Evolutionary conservation across 1,284 basidiomycete species (phyloP), one percentile per base, ranked within the genome.

Genomic region (Tilletia walkeri): DNA sequence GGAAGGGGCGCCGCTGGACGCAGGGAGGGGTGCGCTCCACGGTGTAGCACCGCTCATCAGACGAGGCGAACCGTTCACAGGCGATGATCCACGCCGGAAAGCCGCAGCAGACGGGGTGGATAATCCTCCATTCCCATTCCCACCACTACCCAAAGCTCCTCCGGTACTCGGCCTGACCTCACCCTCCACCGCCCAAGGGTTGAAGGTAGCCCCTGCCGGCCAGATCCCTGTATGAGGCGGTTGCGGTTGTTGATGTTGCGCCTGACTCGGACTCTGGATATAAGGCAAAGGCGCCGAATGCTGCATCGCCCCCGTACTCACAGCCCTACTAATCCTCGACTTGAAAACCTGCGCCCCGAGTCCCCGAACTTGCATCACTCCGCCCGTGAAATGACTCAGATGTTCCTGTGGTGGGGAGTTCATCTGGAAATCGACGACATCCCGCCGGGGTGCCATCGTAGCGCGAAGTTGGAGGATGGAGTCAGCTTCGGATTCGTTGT

Each of bases 381-480:
- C 38, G 41, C 20, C 72, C 6, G 48, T 68, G 38, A 68, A 66
- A 50, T 80, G 78, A 47, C 74, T 72, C 1, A 80, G 70, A 65
- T 80, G 78, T 70, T 80, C 78, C 20, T 73, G 69, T 16, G 79
- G 78, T 3, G 79, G 71, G 0, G 74, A 73, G n/a, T 73, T 72
- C 78, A 80, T 79, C 47, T 74, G 68, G 39, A 80, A 80, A 48
- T 80, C 79, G 1, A 65, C 68, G 3, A 72, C 71, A 48, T 79
- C 77, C 14, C 73, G 73, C 53, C 77, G 69, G 34, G 76, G 75
- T 45, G 70, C 67, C 78, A 79, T 76, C n/a, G 61, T 70, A 2
- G 45, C 24, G 30, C 54, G 61, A 6, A 50, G 24, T 9, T 54
- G n/a, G 9, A 48, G 39, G 38, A 65, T 41, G 10, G 39, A 41